Evolutionary conservation across 306 rosid genomes (phyloP).

Genomic region (Crataegus laevigata): DNA sequence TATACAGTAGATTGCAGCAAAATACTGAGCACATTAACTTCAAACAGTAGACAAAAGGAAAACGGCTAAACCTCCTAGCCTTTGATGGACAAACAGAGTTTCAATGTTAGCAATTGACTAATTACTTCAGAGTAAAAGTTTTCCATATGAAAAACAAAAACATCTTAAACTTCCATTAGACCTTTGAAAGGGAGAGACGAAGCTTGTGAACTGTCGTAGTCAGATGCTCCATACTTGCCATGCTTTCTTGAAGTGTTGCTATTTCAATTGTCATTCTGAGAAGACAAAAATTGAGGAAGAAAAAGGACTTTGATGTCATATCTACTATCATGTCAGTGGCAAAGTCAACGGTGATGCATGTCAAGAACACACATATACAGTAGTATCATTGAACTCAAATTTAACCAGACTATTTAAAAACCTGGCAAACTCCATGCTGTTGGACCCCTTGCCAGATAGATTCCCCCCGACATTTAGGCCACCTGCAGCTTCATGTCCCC

Average conservation of each 20-base stretch:
- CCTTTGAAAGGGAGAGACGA: constrained; percentile 73
- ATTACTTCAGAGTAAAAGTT: not conserved
- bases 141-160: not conserved
- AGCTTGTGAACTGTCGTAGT: constrained; percentile 69
- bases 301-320: constrained; percentile 2
- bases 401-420: constrained; percentile 20
- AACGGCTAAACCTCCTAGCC: not conserved
- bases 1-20: constrained; percentile 26
- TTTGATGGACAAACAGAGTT: not conserved
- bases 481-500: constrained; percentile 47
- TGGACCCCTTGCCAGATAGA: constrained; percentile 29
- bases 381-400: constrained; percentile 20
- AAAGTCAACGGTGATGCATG: not conserved
- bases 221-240: constrained; percentile 73
- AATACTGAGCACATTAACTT: not conserved
- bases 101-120: not conserved
- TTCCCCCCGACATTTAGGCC: constrained; percentile 37
- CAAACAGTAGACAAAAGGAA: not conserved
- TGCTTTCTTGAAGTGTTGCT: constrained; percentile 81
- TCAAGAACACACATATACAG: constrained; percentile 15
- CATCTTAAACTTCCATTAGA: constrained; percentile 9
- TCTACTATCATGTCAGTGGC: constrained; percentile 5
- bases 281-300: not conserved
- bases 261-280: constrained; percentile 75
- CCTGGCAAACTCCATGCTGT: constrained; percentile 90